Conservation (phyloP, 1,284 basidiomycete species). For the Ceratorhiza oryzae-sativae region DNA sequence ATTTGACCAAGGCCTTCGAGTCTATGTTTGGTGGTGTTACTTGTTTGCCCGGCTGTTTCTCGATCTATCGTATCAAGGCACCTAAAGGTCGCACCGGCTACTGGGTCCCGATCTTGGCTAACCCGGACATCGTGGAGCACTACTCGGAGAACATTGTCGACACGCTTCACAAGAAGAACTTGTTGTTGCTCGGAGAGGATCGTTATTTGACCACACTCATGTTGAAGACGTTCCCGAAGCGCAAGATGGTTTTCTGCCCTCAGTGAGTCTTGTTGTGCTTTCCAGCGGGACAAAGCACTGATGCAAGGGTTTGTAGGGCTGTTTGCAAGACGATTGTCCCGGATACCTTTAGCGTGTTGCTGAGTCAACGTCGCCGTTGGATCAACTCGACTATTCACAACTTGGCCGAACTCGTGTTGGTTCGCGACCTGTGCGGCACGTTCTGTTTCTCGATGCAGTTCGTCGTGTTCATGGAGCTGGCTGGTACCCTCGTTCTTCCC, state of each 20-base stretch:
- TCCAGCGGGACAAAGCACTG: background rate
- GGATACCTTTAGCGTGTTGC: constrained; percentile 90
- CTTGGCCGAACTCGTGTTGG: constrained; percentile 89
- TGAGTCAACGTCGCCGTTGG: constrained; percentile 98
- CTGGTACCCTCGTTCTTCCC: constrained; percentile 96
- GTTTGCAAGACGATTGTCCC: constrained; percentile 98
- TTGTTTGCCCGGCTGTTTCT: constrained; percentile 98
- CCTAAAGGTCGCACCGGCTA: constrained; percentile 92
- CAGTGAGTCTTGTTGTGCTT: constrained; percentile 54
- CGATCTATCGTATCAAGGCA: constrained; percentile 99
- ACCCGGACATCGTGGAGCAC: constrained; percentile 96
- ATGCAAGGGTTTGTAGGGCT: constrained; percentile 54
- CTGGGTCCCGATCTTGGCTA: constrained; percentile 98
- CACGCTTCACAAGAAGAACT: constrained; percentile 99
- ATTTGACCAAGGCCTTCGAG: constrained; percentile 98
- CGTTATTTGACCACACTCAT: constrained; percentile 95
- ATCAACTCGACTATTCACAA: constrained; percentile 99
- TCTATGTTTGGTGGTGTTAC: constrained; percentile 99
- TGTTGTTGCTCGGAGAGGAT: constrained; percentile 97
- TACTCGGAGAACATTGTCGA: constrained; percentile 98
- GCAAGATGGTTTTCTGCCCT: constrained; percentile 99
- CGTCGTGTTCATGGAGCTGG: constrained; percentile 96
- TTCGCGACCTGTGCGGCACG: constrained; percentile 93
- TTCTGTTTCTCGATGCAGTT: constrained; percentile 99
- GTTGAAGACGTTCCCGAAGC: constrained; percentile 98